A percentile compares a stretch with the other conserved stretches of the same genome.
These are phyloP conservation scores for Cryptococcus sp. DNA, from an alignment of 1,284 basidiomycete genomes.

Conservation along the genomic window DNA sequence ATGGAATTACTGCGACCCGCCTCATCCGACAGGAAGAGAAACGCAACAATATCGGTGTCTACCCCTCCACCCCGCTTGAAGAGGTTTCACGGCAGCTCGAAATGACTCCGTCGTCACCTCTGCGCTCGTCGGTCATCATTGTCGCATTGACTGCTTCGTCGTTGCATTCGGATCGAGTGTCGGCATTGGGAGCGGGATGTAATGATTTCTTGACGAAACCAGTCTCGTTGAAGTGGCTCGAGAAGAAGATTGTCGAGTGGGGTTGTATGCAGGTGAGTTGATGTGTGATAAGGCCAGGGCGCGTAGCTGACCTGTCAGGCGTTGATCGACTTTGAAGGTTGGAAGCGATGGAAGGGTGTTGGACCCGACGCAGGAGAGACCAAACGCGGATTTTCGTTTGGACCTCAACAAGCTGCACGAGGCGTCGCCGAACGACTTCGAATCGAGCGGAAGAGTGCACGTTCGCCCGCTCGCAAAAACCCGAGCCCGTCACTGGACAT, in stretches of 20 bases:
- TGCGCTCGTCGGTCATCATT: conserved; percentile 93
- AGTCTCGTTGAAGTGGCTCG: conserved; percentile 89
- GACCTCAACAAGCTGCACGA: conserved; percentile 39
- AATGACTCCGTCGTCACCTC: conserved; percentile 53
- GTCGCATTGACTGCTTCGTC: conserved; percentile 95
- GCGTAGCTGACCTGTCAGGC: conserved; percentile 30
- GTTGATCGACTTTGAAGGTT: conserved; percentile 48
- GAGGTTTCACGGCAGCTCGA: conserved; percentile 49
- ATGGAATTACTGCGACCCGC: conserved; percentile 94
- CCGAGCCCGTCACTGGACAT: conserved; percentile 8
- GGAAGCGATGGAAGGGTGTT: conserved; percentile 42
- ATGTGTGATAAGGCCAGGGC: background rate
- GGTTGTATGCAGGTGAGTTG: conserved; percentile 51
- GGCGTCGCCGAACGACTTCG: conserved; percentile 34
- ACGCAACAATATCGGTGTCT: conserved; percentile 60
- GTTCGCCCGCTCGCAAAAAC: background rate
- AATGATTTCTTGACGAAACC: conserved; percentile 99
- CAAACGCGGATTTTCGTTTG: conserved; percentile 37
- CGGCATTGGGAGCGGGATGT: conserved; percentile 93
- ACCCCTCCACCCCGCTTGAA: conserved; percentile 58
- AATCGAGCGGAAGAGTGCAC: conserved; percentile 27
- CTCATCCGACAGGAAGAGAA: conserved; percentile 87
- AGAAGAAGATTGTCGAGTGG: conserved; percentile 99
- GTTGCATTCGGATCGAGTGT: conserved; percentile 85
- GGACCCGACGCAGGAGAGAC: conserved; percentile 34